Percentiles rank a stretch among this genome's conserved stretches.
These are phyloP conservation scores for Pythium myriotylum DNA, from an alignment of 352 stramenopile genomes.

Conservation along the genomic window DNA sequence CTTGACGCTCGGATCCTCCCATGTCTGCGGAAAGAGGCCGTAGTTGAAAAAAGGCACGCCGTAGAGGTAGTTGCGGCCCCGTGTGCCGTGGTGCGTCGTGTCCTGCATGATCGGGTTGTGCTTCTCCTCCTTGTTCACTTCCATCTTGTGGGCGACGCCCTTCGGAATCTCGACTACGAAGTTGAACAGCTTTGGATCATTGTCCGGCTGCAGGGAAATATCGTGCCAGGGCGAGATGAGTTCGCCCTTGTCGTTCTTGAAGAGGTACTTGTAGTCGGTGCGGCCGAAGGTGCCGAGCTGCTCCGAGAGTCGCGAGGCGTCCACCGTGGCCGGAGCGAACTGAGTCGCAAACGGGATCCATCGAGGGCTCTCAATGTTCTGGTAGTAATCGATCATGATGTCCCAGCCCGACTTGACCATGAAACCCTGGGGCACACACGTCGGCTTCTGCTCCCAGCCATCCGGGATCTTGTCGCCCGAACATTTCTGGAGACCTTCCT, in stretches of 20 bases:
- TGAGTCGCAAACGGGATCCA: slow-evolving; percentile 83
- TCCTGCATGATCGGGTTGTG: slow-evolving; percentile 99
- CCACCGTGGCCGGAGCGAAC: slow-evolving; percentile 52
- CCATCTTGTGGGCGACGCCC: slow-evolving; percentile 98
- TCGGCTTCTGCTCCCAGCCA: slow-evolving; percentile 78
- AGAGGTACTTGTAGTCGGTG: slow-evolving; percentile 76
- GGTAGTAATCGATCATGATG: slow-evolving; percentile 99
- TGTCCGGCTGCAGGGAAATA: slow-evolving; percentile 88
- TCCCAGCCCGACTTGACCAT: slow-evolving; percentile 99
- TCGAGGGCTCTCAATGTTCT: slow-evolving; percentile 90
- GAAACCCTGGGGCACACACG: slow-evolving; percentile 97
- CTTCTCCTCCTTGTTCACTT: slow-evolving; percentile 94
- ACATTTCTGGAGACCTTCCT: slow-evolving; percentile 93
- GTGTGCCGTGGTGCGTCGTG: slow-evolving; percentile 94
- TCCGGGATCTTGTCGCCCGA: slow-evolving; percentile 60
- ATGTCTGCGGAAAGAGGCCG: slow-evolving; percentile 97
- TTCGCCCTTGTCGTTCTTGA: slow-evolving; percentile 68
- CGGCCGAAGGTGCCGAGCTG: slow-evolving; percentile 68
- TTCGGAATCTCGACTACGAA: slow-evolving; percentile 99
- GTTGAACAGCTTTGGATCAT: slow-evolving; percentile 83
- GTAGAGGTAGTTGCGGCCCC: slow-evolving; percentile 96
- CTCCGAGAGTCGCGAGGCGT: slow-evolving; percentile 51
- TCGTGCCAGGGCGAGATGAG: slow-evolving; percentile 98
- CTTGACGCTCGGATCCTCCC: slow-evolving; percentile 95
- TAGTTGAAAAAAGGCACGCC: slow-evolving; percentile 99